Base-by-base conservation (phyloP, 768 basidiomycete genomes). In the Leucocoprinus sp. region DNA sequence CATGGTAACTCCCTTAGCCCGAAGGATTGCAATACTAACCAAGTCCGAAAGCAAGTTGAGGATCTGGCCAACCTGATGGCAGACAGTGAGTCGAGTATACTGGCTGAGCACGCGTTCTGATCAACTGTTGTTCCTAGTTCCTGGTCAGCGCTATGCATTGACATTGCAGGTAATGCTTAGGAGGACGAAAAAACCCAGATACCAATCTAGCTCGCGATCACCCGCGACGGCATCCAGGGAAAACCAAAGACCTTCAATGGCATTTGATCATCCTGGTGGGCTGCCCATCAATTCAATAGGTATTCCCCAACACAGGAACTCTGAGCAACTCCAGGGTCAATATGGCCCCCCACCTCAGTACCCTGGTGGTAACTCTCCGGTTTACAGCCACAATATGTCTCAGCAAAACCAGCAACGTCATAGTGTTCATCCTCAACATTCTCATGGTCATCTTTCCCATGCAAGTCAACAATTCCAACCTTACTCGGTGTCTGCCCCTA, bases 101-200 rank as follows among this genome's bases (percentile, higher is more conserved):
- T 43, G 15, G 33, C 8, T 12, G 39, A 39, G 21, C 3, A 19
- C 42, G 18, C 14, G 37, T 29, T 37, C 9, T 43, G 35, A 37
- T 31, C 14, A 37, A 42, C 37, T n/a, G 17, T 27, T 11, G 19
- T 35, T 29, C 21, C 42, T 56, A 93, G 92, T 93, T 49, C 92
- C 93, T 18, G 93, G 91, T 9, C 90, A 90, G 57, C 81, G 93
- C 43, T 97, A 96, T 54, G 93, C 93, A 7, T 63, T 91, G 28
- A 93, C 91, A 4, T 69, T 97, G 15, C 86, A 90, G 52, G 66
- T 93, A 33, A 95, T 95, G 84, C 61, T 96, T 43, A 90, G 90
- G 63, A 71, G 83, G 47, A 76, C 78, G 26, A 74, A 76, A 61
- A 83, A 78, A 48, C 74, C 84, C 48, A 78, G 68, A 45, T 56